Base-by-base conservation (phyloP, 495 filamentous ascomycete species). In the Lophiostoma macrostomum region DNA sequence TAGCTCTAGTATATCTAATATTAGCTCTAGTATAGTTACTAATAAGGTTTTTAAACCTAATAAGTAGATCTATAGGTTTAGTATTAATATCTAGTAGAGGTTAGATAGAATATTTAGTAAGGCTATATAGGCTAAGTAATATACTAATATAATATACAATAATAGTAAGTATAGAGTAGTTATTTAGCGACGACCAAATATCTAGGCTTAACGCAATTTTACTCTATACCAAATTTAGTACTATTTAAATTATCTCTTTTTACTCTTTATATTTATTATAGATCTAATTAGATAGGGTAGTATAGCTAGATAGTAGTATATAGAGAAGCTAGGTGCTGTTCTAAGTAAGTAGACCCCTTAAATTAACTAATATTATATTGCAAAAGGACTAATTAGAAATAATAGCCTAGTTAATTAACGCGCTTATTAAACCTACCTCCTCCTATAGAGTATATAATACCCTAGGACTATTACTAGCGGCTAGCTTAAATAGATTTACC, bases 201-300 rank as follows among this genome's bases (percentile, higher is more conserved):
- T 42, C 14, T 4, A 23, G 12, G 39, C 39, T 42, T 42, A 42
- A 24, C 22, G 39, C 14, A 24, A 42, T 42, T 42, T 23, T 42
- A 20, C 8, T 20, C 16, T 27, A 5, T 5, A 6, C 19, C 14
- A 20, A 5, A 20, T 24, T 23, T 42, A 42, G 39, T 24, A 24
- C 13, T 10, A 8, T 20, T 27, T 42, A 4, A 42, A 42, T 42
- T 22, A 23, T 22, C 39, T 42, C 4, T 14, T 42, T 42, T 14
- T 24, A 19, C 7, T 19, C 16, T 14, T 20, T 14, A 5, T 23
- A 14, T 4, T 5, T 14, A 8, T 24, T 23, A 4, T 8, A 4
- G 14, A 42, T 42, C 12, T 42, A 42, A 10, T 8, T 42, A n/a
- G 7, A 23, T 4, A 42, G 8, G 4, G 22, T 42, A n/a, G 4